Evolutionary conservation across 306 rosid genomes (phyloP).

Genomic region (Amphicarpaea edgeworthii): DNA sequence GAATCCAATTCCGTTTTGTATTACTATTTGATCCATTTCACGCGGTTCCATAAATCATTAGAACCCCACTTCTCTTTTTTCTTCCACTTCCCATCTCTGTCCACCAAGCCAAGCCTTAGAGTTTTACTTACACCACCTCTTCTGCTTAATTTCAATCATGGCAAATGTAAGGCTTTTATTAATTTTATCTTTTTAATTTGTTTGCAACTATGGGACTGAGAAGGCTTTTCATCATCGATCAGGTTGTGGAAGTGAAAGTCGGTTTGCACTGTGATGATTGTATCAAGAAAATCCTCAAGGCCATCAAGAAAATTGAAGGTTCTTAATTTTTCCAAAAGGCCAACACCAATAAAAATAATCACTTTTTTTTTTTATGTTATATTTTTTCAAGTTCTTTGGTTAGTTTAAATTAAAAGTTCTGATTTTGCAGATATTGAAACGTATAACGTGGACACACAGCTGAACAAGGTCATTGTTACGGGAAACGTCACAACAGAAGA

Average conservation of each 20-base stretch:
- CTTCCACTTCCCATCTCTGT: background rate
- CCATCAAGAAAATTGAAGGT: slow-evolving; percentile 89
- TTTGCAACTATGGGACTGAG: background rate
- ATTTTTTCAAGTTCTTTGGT: no score
- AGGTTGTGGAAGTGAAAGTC: slow-evolving; percentile 92
- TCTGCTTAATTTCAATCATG: slow-evolving; percentile 47
- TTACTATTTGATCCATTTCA: slow-evolving; percentile 41
- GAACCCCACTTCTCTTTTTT: background rate
- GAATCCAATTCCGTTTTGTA: slow-evolving; percentile 59
- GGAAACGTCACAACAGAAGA: slow-evolving; percentile 77
- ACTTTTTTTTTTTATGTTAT: no score
- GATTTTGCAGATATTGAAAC: slow-evolving; percentile 75
- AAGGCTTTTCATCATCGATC: background rate
- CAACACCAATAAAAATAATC: background rate
- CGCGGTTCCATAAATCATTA: slow-evolving; percentile 30
- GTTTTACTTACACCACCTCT: no score
- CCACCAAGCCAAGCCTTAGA: no score
- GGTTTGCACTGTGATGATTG: slow-evolving; percentile 90
- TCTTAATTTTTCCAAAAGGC: background rate
- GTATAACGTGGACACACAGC: slow-evolving; percentile 71
- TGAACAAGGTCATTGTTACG: slow-evolving; percentile 78
- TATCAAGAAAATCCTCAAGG: slow-evolving; percentile 89
- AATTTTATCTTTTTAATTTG: background rate
- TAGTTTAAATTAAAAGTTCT: background rate
- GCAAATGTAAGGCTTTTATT: slow-evolving; percentile 55